Conservation (phyloP, 1,139 yeast species). For the Geotrichum aggregatum region DNA sequence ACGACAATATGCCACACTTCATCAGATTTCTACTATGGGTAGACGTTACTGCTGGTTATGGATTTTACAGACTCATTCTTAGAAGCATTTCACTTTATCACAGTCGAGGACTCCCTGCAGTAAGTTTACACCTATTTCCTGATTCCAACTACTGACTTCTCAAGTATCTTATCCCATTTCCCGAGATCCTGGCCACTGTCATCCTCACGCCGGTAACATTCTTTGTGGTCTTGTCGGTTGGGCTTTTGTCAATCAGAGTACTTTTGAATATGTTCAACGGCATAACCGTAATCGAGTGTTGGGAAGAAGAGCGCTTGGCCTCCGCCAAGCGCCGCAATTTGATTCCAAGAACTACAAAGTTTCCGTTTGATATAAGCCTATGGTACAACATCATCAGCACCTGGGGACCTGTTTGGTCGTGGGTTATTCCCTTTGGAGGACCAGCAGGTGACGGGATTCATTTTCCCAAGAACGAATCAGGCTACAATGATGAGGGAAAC, state of each 20-base stretch:
- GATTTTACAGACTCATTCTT: slow-evolving; percentile 44
- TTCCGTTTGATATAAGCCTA: slow-evolving; percentile 74
- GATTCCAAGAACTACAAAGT: slow-evolving; percentile 38
- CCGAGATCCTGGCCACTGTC: slow-evolving; percentile 55
- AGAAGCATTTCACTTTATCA: slow-evolving; percentile 49
- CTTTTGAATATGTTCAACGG: slow-evolving; percentile 56
- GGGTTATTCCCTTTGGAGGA: slow-evolving; percentile 66
- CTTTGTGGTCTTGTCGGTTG: slow-evolving; percentile 57
- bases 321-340: slow-evolving; percentile 49
- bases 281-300: slow-evolving; percentile 85
- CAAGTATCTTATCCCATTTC: slow-evolving; percentile 49
- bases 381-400: slow-evolving; percentile 50
- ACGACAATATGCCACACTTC: slow-evolving; percentile 75
- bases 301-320: slow-evolving; percentile 86
- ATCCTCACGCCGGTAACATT: slow-evolving; percentile 53
- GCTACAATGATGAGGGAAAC: slow-evolving; percentile 46
- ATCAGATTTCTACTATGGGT: slow-evolving; percentile 73
- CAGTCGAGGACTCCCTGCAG: slow-evolving; percentile 53
- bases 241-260: slow-evolving; percentile 59
- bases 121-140: not conserved
- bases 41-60: slow-evolving; percentile 50
- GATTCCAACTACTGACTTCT: not conserved
- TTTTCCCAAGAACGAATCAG: slow-evolving; percentile 53
- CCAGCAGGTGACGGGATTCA: slow-evolving; percentile 53
- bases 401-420: slow-evolving; percentile 39